Base-by-base conservation (phyloP, 441 rosid species). In the Erodium texanum region DNA sequence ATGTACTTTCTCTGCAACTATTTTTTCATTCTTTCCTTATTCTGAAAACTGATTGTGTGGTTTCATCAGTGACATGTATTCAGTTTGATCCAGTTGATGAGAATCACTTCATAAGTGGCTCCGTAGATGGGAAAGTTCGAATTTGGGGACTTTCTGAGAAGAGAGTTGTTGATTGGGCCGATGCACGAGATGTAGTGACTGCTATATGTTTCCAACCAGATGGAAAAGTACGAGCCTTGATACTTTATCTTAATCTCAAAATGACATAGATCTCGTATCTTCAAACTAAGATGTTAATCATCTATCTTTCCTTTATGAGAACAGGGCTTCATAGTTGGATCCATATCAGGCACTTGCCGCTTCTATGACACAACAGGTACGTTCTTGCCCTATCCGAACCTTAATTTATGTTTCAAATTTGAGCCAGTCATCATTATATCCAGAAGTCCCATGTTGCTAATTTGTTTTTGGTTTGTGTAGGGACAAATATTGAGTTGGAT, bases 101-200 rank as follows among this genome's bases (percentile, higher is more conserved):
- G 34, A 84, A 86, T 72, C 74, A 82, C 82, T 93, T 93, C 83
- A 67, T 89, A 74, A 91, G 93, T 64, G 97, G 99, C 58, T 93
- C 92, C 0, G 83, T 91, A n/a, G 99, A 93, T 75, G 97, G 97
- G 48, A 93, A 89, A 80, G 97, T 84, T 68, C 84, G 98, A 73
- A 82, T 90, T 41, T 93, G 98, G 98, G 91, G 92, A 15, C 77
- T 86, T 1, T 71, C 74, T 3, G 85, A 86, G 74, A 67, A 77
- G 66, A 80, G 85, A 76, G 97, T 93, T 62, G 84, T 90, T 19
- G 83, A 85, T 73, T 93, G 98, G 98, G 82, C 79, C 0, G 89
- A 90, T 24, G 81, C 75, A 3, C 78, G 76, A 65, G 90, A 93
- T 74, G 83, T 80, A 56, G 80, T 86, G 79, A 83, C 97, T 5